Evolutionary conservation across 2,329 filamentous ascomycete species (phyloP), one percentile per base, ranked within the genome.

Genomic region (Penicillium sp.): DNA sequence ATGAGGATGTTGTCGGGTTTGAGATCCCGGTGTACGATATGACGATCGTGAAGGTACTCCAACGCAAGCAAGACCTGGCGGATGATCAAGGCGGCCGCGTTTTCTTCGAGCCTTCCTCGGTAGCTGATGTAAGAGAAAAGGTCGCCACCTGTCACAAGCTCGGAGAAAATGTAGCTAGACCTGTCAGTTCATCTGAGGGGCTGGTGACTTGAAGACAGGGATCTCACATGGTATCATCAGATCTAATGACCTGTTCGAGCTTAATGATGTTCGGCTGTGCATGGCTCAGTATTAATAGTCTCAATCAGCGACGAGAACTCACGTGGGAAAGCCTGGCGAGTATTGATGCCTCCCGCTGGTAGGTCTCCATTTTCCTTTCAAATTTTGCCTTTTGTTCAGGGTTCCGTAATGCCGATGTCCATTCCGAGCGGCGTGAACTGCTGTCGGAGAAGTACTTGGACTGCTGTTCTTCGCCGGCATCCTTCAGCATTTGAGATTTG

Each of bases 1-100:
- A 83, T 71, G 19, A 83, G 67, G 7, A 83, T 74, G 49, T 83
- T 83, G 36, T 83, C 79, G 0, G 78, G 79, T 51, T 83, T 83
- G 33, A 83, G 67, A 51, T 83, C 80, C 20, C 80, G 69, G 56
- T 83, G 80, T 4, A 77, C 77, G 29, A 83, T 75, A 27, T 71
- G 63, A 6, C 69, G 64, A 3, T 65, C 59, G 54, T 83, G 80
- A 1, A 83, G 61, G 51, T 81, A 80, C 11, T 77, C 62, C n/a
- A 82, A 57, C 2, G 76, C 80, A 38, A 77, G 71, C 7, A 79
- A 56, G 3, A 82, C 61, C 51, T 83, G 80, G 32, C 68, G 64
- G 10, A 77, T 59, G 20, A 83, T 75, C 8, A 76, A 68, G 6
- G 75, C 76, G 16, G 74, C 67, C 48, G 79, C 71, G 1, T 73